These are phyloP conservation scores for Quercus lobata DNA, from an alignment of 331 rosid species.

Conservation along the genomic window DNA sequence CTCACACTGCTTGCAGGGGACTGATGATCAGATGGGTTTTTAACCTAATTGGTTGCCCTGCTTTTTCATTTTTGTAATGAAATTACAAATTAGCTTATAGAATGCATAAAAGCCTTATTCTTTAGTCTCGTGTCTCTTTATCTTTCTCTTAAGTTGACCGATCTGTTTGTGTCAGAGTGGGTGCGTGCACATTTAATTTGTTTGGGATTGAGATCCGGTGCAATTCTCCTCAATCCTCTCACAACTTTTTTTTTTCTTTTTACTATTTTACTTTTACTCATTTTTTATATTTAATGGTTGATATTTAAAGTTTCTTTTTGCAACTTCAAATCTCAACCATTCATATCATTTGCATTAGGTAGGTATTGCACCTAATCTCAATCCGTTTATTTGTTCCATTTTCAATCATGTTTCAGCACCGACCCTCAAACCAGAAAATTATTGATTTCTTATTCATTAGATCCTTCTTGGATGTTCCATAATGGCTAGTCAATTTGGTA, in stretches of 20 bases:
- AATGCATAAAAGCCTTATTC: background rate
- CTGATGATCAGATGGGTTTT: constrained; percentile 22
- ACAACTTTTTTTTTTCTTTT: no score
- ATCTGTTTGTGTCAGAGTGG: no score
- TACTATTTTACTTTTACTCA: no score
- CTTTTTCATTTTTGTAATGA: constrained; percentile 10
- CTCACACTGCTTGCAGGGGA: constrained; percentile 2
- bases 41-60: background rate
- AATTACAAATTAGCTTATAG: background rate
- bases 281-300: no score
- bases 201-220: no score
- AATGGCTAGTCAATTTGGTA: background rate
- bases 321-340: no score
- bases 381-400: no score
- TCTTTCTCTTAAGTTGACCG: background rate
- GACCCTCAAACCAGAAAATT: background rate
- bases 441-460: background rate
- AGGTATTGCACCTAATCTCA: no score
- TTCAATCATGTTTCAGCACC: background rate
- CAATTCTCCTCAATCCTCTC: no score
- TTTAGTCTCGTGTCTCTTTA: background rate
- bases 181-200: no score
- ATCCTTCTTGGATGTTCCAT: background rate
- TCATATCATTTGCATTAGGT: no score
- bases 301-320: no score